Evolutionary conservation across 2,329 filamentous ascomycete genomes (phyloP).

Genomic region (Cladorrhinum sp.): DNA sequence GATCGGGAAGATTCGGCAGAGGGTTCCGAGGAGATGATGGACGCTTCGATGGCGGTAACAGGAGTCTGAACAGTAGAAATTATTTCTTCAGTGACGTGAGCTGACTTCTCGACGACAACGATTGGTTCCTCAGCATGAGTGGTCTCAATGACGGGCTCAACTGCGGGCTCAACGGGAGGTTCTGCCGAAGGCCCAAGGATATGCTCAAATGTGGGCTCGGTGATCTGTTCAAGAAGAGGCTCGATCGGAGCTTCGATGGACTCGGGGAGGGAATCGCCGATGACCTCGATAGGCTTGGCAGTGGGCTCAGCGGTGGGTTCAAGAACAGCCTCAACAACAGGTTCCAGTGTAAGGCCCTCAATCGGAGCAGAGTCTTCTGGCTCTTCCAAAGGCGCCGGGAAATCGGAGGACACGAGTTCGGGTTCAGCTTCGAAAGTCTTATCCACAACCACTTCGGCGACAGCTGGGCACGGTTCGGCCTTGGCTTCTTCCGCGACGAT

Average conservation of each 20-base stretch:
- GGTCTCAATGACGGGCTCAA: neutral
- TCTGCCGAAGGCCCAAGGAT: neutral
- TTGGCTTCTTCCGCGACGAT: neutral
- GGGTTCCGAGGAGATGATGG: neutral
- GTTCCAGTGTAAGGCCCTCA: neutral
- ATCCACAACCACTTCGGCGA: neutral
- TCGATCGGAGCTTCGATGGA: neutral
- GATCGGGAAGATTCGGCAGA: neutral
- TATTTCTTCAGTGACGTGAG: neutral
- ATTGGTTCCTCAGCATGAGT: neutral
- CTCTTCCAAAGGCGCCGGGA: neutral
- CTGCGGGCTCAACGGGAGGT: neutral
- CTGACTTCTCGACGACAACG: neutral
- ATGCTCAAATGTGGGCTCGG: neutral
- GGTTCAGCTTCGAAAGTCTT: neutral
- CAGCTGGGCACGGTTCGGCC: neutral
- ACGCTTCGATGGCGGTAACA: neutral
- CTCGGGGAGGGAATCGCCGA: too few species aligned
- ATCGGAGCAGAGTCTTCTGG: neutral
- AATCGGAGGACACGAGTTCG: neutral
- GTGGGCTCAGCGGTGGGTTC: neutral
- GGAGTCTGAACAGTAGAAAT: neutral
- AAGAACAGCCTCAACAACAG: neutral
- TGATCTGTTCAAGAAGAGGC: neutral
- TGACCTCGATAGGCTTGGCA: neutral